Evolutionary conservation across 768 basidiomycete genomes (phyloP).

Genomic region (Psilocybe tampanensis): DNA sequence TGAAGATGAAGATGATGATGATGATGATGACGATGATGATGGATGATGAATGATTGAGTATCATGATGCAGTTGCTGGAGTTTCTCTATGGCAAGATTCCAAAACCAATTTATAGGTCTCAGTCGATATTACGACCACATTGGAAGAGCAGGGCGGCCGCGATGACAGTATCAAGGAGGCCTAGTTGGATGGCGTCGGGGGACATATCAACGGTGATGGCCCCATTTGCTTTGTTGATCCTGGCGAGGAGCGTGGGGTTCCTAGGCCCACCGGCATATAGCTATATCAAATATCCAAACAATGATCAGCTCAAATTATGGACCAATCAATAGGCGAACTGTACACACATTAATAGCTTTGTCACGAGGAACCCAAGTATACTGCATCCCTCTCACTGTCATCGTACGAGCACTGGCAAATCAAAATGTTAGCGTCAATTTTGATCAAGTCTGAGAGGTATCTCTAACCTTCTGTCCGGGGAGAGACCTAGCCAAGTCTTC

Average conservation of each 20-base stretch:
- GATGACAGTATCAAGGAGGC: slow-evolving; percentile 53
- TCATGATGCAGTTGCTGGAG: not conserved
- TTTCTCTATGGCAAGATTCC: not conserved
- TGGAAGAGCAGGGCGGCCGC: slow-evolving; percentile 58
- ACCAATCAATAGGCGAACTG: not conserved
- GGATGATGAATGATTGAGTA: not conserved
- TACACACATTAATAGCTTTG: slow-evolving; percentile 53
- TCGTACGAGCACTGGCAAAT: slow-evolving; percentile 43
- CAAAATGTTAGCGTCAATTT: slow-evolving; percentile 3
- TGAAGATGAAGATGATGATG: no score
- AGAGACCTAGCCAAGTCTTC: slow-evolving; percentile 56
- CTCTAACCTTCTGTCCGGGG: slow-evolving; percentile 44
- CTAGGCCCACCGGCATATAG: slow-evolving; percentile 44
- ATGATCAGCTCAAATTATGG: not conserved
- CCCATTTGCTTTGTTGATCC: slow-evolving; percentile 47
- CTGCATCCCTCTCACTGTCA: slow-evolving; percentile 50
- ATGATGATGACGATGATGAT: no score
- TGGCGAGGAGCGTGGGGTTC: slow-evolving; percentile 44
- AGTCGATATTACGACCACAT: slow-evolving; percentile 67
- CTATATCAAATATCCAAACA: slow-evolving; percentile 30
- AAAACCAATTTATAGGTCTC: not conserved
- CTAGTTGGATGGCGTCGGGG: slow-evolving; percentile 53
- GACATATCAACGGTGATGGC: slow-evolving; percentile 57
- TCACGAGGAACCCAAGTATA: slow-evolving; percentile 62
- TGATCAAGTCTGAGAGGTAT: not conserved